A percentile compares a stretch with the other conserved stretches of the same genome.
phyloP scores from a whole-genome alignment of 345 rosid species.

The Iberis pinnata region DNA sequence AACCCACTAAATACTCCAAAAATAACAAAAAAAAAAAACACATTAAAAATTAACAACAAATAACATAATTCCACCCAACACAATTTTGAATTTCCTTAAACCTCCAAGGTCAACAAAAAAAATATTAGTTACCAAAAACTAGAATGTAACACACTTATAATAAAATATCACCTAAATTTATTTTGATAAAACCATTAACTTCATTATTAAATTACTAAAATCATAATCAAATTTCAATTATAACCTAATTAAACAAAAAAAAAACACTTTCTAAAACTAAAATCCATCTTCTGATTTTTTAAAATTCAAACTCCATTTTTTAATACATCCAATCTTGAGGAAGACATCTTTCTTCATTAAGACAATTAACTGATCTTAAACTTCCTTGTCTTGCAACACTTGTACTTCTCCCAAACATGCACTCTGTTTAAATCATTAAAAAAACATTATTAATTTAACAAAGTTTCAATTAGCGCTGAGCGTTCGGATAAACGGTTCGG shows the following conservation, averaged over 20 bases:
- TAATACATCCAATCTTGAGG: slow-evolving; percentile 34
- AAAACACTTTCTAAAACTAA: background rate
- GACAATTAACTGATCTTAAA: slow-evolving; percentile 6
- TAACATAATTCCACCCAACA: too few relatives aligned
- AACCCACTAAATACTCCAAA: slow-evolving; percentile 17
- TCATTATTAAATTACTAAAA: slow-evolving; percentile 19
- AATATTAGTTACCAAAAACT: slow-evolving; percentile 14
- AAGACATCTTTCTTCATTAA: slow-evolving; percentile 26
- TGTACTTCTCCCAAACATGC: slow-evolving; percentile 9
- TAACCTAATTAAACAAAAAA: slow-evolving; percentile 18
- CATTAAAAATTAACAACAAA: too few relatives aligned
- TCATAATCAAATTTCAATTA: slow-evolving; percentile 1
- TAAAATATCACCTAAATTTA: too few relatives aligned
- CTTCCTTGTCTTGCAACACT: slow-evolving; percentile 23
- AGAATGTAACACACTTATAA: too few relatives aligned
- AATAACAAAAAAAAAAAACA: slow-evolving; percentile 1
- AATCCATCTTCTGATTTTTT: too few relatives aligned
- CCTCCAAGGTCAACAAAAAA: slow-evolving; percentile 10
- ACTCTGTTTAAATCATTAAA: slow-evolving; percentile 9
- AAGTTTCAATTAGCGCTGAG: too few relatives aligned
- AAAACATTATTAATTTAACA: too few relatives aligned
- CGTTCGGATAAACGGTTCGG: too few relatives aligned
- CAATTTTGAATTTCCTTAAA: slow-evolving; percentile 14
- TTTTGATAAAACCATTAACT: background rate
- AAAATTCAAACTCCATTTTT: too few relatives aligned